Conservation (phyloP, 768 basidiomycete species). For the Tricholoma sp. region DNA sequence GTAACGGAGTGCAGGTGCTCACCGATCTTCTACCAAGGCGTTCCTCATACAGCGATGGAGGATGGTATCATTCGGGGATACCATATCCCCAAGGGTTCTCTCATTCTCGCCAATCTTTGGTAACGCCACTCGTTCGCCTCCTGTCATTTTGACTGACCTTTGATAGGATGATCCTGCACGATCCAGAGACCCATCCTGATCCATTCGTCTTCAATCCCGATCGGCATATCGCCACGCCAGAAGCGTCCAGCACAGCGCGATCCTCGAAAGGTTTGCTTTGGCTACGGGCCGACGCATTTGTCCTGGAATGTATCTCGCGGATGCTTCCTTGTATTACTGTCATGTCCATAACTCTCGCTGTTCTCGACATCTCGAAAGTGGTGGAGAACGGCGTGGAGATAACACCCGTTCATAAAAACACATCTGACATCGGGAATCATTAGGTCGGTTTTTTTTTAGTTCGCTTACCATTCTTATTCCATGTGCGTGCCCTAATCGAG, state of each 20-base stretch:
- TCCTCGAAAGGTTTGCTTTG: slow-evolving; percentile 39
- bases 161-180: slow-evolving; percentile 48
- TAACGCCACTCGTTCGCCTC: slow-evolving; percentile 9
- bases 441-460: slow-evolving; percentile 36
- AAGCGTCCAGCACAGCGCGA: slow-evolving; percentile 30
- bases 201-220: slow-evolving; percentile 47
- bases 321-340: slow-evolving; percentile 44
- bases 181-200: slow-evolving; percentile 43
- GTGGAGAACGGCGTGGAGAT: slow-evolving; percentile 41
- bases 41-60: slow-evolving; percentile 41
- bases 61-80: slow-evolving; percentile 40
- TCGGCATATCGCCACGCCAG: slow-evolving; percentile 31
- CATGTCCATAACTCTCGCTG: slow-evolving; percentile 39
- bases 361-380: slow-evolving; percentile 41
- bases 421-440: slow-evolving; percentile 40
- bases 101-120: slow-evolving; percentile 46
- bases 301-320: slow-evolving; percentile 47
- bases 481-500: not conserved
- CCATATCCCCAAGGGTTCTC: slow-evolving; percentile 43
- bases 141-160: not conserved
- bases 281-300: slow-evolving; percentile 44
- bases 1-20: not conserved
- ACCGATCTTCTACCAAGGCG: slow-evolving; percentile 22
- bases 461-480: not conserved
- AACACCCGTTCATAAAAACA: slow-evolving; percentile 39